A percentile compares a stretch with the other conserved stretches of the same genome.
These are phyloP conservation scores for Coniochaeta sp. DNA, from an alignment of 2,329 filamentous ascomycete genomes.

Conservation along the genomic window DNA sequence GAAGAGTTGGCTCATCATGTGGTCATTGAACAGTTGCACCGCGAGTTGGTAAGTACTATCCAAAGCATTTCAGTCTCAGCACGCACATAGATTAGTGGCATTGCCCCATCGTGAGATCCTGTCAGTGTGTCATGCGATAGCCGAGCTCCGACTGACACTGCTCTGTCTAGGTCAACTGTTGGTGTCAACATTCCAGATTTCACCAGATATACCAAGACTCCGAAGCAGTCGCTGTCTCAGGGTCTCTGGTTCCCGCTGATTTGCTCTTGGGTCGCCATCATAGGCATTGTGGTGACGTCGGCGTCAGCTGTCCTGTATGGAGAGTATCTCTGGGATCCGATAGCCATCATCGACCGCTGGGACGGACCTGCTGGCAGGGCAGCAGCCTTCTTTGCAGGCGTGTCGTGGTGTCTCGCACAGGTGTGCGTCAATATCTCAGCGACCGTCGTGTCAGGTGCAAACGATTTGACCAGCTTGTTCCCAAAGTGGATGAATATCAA, in stretches of 20 bases:
- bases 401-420: constrained; percentile 41
- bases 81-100: background rate
- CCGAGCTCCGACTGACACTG: background rate
- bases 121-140: background rate
- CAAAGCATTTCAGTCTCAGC: background rate
- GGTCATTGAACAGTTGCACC: constrained; percentile 10
- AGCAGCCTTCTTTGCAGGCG: constrained; percentile 27
- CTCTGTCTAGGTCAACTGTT: constrained; percentile 15
- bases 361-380: constrained; percentile 30
- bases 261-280: constrained; percentile 30
- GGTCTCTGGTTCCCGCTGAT: constrained; percentile 24
- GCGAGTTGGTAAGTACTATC: background rate
- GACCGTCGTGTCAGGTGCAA: constrained; percentile 44
- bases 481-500: constrained; percentile 38
- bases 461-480: constrained; percentile 33
- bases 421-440: constrained; percentile 49
- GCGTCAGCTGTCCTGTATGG: constrained; percentile 34
- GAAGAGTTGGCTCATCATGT: constrained; percentile 10
- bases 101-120: too few species aligned
- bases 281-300: constrained; percentile 46
- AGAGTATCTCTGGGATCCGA: constrained; percentile 35
- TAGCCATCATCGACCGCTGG: constrained; percentile 35
- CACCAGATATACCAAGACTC: constrained; percentile 20
- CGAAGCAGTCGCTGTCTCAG: constrained; percentile 16
- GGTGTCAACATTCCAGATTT: constrained; percentile 40